Conservation (phyloP, 345 rosid genomes). For the Hypericum androsaemum region DNA sequence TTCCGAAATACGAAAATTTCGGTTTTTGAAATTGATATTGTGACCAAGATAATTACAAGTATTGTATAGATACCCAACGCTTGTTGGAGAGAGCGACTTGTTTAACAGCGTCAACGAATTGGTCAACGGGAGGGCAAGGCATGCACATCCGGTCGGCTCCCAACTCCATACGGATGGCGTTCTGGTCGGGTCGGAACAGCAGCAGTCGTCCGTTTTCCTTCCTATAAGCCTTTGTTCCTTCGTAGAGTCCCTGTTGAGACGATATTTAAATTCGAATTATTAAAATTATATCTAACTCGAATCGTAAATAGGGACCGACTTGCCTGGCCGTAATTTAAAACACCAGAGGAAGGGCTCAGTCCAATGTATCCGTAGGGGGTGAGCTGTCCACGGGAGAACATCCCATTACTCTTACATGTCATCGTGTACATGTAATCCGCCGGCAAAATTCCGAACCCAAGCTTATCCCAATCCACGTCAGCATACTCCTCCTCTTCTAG, state of each 20-base stretch:
- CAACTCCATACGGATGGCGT: conserved; percentile 4
- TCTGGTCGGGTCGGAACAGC: conserved; percentile 4
- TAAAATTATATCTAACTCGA: too few relatives aligned
- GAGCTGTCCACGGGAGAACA: neutral
- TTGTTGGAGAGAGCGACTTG: conserved; percentile 5
- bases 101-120: conserved; percentile 8
- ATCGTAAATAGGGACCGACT: too few relatives aligned
- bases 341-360: conserved; percentile 3
- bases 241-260: conserved; percentile 3
- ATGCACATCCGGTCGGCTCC: conserved; percentile 3
- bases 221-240: conserved; percentile 6
- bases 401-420: neutral
- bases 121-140: neutral
- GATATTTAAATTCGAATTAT: neutral
- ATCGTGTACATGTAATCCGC: conserved; percentile 7
- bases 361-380: neutral
- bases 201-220: conserved; percentile 3
- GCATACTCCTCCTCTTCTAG: conserved; percentile 1
- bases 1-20: too few relatives aligned
- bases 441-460: conserved; percentile 3
- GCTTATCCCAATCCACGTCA: conserved; percentile 6
- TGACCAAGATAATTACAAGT: too few relatives aligned
- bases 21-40: too few relatives aligned
- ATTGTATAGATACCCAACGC: conserved; percentile 2
- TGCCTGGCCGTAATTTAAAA: conserved; percentile 8